A percentile compares a stretch with the other conserved stretches of the same genome.
phyloP scores from a whole-genome alignment of 106 monocot genomes.

The Acanthochlamys bracteata region DNA sequence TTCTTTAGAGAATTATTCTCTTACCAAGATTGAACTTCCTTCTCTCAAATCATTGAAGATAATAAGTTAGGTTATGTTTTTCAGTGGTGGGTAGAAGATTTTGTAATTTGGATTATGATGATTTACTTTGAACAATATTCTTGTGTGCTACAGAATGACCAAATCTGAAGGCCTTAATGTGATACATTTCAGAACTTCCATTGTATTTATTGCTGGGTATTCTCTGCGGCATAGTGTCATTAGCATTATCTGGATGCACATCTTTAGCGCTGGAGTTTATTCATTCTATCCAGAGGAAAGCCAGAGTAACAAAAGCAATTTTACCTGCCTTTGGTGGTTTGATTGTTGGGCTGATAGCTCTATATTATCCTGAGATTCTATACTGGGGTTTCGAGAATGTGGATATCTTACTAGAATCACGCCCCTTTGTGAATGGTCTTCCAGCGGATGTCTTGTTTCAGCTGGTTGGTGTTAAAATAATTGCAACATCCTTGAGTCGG shows the following conservation, averaged over 20 bases:
- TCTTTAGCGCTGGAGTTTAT: conserved; percentile 46
- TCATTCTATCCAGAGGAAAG: conserved; percentile 40
- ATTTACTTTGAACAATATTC: conserved; percentile 16
- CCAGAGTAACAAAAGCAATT: conserved; percentile 42
- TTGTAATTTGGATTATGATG: neutral
- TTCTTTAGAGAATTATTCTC: neutral
- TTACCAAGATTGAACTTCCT: neutral
- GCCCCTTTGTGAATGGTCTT: conserved; percentile 61
- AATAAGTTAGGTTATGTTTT: neutral
- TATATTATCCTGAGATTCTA: conserved; percentile 77
- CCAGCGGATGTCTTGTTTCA: conserved; percentile 59
- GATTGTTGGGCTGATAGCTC: conserved; percentile 66
- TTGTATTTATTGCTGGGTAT: conserved; percentile 77
- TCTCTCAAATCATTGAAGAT: neutral
- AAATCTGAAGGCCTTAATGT: conserved; percentile 37
- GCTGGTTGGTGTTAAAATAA: conserved; percentile 78
- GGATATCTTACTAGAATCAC: conserved; percentile 78
- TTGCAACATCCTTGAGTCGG: conserved; percentile 69
- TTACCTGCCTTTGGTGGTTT: conserved; percentile 83
- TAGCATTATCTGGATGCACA: conserved; percentile 61
- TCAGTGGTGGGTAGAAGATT: neutral
- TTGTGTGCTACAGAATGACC: conserved; percentile 35
- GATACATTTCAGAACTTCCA: conserved; percentile 83
- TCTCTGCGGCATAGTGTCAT: conserved; percentile 71
- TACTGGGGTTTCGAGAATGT: conserved; percentile 99